Percentiles rank a stretch among this genome's conserved stretches.
These are phyloP conservation scores for Pilatotrama ljubarskyi DNA, from an alignment of 768 basidiomycete species.

Conservation along the genomic window DNA sequence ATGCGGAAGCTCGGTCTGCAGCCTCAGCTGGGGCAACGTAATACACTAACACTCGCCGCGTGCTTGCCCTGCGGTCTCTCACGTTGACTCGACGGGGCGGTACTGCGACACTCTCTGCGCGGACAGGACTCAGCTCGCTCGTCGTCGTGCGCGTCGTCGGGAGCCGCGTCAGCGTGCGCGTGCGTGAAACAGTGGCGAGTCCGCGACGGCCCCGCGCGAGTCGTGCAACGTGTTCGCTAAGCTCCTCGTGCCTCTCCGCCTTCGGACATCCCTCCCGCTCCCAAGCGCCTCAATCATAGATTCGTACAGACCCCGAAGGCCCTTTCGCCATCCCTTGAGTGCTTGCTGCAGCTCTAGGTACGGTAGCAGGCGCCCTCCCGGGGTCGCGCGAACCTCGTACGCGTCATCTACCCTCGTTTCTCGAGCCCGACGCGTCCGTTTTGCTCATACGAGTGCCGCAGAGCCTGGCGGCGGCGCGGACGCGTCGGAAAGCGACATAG, in stretches of 20 bases:
- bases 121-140: neutral
- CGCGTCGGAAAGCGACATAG: neutral
- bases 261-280: slow-evolving; percentile 9
- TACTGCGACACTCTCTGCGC: neutral
- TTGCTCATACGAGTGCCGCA: neutral
- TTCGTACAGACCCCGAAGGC: slow-evolving; percentile 2
- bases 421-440: neutral
- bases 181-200: neutral
- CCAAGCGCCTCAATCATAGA: slow-evolving; percentile 4
- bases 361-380: too few relatives aligned
- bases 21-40: too few relatives aligned
- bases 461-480: neutral
- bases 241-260: slow-evolving; percentile 10
- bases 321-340: neutral
- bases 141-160: neutral
- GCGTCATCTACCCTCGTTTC: neutral
- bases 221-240: slow-evolving; percentile 20
- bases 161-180: slow-evolving; percentile 4
- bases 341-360: neutral
- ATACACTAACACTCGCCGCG: neutral
- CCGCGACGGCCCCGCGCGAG: slow-evolving; percentile 14
- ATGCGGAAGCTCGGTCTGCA: slow-evolving; percentile 1
- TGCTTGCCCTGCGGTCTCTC: neutral
- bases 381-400: neutral
- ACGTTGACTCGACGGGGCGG: neutral